Percentiles rank a stretch among this genome's conserved stretches.
phyloP scores from a whole-genome alignment of 495 filamentous ascomycete species.

The Niebla homalea region DNA sequence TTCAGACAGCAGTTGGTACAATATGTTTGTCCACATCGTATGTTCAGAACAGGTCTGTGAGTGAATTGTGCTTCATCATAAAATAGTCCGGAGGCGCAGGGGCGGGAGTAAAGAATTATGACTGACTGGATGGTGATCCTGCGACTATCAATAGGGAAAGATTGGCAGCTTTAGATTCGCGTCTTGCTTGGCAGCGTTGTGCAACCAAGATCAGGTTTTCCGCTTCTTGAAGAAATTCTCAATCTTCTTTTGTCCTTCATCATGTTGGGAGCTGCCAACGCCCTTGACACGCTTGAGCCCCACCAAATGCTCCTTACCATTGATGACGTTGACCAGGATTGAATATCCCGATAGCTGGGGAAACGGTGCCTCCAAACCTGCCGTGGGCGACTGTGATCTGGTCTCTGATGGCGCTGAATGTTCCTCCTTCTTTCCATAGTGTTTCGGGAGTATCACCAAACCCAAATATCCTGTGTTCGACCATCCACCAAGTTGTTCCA shows the following conservation, averaged over 20 bases:
- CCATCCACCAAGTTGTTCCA: constrained; percentile 42
- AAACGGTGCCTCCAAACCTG: neutral
- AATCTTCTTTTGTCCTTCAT: constrained; percentile 56
- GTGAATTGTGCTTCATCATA: constrained; percentile 41
- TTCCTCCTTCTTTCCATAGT: neutral
- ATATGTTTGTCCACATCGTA: constrained; percentile 31
- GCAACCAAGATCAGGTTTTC: neutral
- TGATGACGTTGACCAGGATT: constrained; percentile 37
- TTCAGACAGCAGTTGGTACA: constrained; percentile 41
- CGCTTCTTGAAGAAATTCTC: constrained; percentile 64
- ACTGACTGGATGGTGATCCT: too few species aligned
- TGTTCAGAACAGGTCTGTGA: constrained; percentile 46
- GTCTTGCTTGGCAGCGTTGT: neutral
- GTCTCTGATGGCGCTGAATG: neutral
- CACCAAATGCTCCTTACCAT: constrained; percentile 53
- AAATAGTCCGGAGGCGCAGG: neutral
- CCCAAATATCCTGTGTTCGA: constrained; percentile 53
- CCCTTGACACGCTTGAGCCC: constrained; percentile 63
- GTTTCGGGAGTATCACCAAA: constrained; percentile 24
- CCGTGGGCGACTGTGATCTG: neutral
- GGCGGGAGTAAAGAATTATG: too few species aligned
- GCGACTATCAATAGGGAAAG: too few species aligned
- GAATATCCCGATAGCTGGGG: constrained; percentile 15
- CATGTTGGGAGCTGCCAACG: constrained; percentile 60
- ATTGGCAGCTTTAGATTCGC: too few species aligned